These are phyloP conservation scores for Candida fluviatilis DNA, from an alignment of 805 yeast species.

Conservation along the genomic window DNA sequence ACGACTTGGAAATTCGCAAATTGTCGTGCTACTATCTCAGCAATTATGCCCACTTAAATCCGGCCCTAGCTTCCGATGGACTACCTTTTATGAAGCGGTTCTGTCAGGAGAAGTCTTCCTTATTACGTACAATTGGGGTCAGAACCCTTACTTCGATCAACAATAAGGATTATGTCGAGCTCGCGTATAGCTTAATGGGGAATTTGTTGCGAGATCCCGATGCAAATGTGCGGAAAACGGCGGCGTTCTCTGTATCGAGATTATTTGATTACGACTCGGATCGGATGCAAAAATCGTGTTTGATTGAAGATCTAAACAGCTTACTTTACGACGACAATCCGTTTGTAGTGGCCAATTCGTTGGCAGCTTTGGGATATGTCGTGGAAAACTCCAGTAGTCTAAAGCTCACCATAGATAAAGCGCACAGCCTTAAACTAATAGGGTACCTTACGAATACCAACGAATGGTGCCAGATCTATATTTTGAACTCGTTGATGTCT, in stretches of 20 bases:
- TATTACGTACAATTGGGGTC: slow-evolving; percentile 56
- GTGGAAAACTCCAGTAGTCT: slow-evolving; percentile 53
- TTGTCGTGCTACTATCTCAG: slow-evolving; percentile 66
- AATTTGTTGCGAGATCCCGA: slow-evolving; percentile 42
- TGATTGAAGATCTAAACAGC: slow-evolving; percentile 48
- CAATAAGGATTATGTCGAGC: slow-evolving; percentile 45
- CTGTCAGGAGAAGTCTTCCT: slow-evolving; percentile 42
- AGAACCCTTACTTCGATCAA: slow-evolving; percentile 62
- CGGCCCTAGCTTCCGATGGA: slow-evolving; percentile 51
- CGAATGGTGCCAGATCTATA: slow-evolving; percentile 73
- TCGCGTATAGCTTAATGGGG: slow-evolving; percentile 40
- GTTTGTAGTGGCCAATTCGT: slow-evolving; percentile 64
- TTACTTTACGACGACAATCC: slow-evolving; percentile 55
- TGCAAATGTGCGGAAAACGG: slow-evolving; percentile 61
- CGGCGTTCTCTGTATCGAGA: slow-evolving; percentile 66
- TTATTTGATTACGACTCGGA: slow-evolving; percentile 53
- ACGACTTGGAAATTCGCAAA: slow-evolving; percentile 67
- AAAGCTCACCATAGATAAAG: slow-evolving; percentile 48
- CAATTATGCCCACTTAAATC: slow-evolving; percentile 56
- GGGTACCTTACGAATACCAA: slow-evolving; percentile 33
- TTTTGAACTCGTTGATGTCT: slow-evolving; percentile 60
- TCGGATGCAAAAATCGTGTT: slow-evolving; percentile 37
- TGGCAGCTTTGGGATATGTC: slow-evolving; percentile 62
- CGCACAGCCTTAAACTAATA: slow-evolving; percentile 36
- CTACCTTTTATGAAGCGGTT: slow-evolving; percentile 55